Evolutionary conservation across 2,329 filamentous ascomycete genomes (phyloP), one percentile per base, ranked within the genome.

Genomic region (Aureobasidium uvarum): DNA sequence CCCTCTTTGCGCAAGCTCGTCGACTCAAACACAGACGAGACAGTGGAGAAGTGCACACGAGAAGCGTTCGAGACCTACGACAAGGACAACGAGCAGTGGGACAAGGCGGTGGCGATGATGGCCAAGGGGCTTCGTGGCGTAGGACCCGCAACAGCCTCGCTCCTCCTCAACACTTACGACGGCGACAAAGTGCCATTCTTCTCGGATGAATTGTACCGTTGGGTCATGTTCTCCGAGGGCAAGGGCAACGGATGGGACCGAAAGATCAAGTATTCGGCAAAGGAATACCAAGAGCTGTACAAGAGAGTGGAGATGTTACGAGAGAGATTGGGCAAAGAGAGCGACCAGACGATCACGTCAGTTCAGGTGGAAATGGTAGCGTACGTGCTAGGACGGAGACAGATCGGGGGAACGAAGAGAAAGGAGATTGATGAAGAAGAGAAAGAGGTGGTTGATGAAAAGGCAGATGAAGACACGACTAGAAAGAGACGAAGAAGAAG

Each of bases 171-270:
- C 5, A 84, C 89, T 5, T 83, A 86, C 68, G 82, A 86, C 67
- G 83, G 87, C 0, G 75, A 79, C 0, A 76, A 77, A 14, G 81
- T 87, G 56, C 83, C 90, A 1, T 94, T 94, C 80, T 94, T 94
- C 77, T 89, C 87, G 2, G 91, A 96, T 72, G 91, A 95, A 76
- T 82, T 88, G 3, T 94, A 87, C 72, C 83, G 87, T 69, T 94
- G 89, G 89, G 77, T 89, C 6, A 85, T 85, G 71, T 85, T 83
- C 72, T 74, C 76, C 48, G 72, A 73, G 11, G 76, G 72, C 0
- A 76, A 79, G 28, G 71, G 68, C 2, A 69, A 68, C 31, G 75
- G 75, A 3, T 84, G 81, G 82, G 74, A 77, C 41, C 72, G 79
- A 62, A 75, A 74, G 65, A 87, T 91, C 74, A 89, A 87, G 75